Base-by-base conservation (phyloP, 139 green algal species). In the Edaphochlamys debaryana region DNA sequence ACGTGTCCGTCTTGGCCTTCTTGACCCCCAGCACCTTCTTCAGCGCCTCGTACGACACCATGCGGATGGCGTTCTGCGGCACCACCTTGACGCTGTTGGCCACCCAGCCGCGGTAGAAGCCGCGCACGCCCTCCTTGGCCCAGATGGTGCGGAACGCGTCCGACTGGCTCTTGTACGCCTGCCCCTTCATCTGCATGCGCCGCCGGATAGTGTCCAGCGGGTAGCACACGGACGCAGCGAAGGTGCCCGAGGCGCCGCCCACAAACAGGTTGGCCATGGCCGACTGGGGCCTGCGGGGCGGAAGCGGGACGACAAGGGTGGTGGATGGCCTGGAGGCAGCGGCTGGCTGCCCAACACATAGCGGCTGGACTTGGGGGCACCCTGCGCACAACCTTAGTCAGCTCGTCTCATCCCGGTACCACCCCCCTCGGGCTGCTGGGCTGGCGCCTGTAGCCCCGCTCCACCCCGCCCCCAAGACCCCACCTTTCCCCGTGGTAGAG, bases 61-160 rank as follows among this genome's bases (percentile, higher is more conserved):
- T 85, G 63, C 96, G 92, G 74, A 98, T 98, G 79, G 87, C 90
- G 78, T 97, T 98, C 81, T 98, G 94, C 0, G 96, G 96, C 60
- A 97, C 90, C 66, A 96, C 92, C 89, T 98, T 98, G 60, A 98
- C 72, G 2, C 89, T 95, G 89, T 98, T 98, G 60, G 96, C 96
- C 0, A 85, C 63, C 95, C 95, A 98, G 50, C 96, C 96, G 5
- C 92, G 79, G 87, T 98, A 99, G 80, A 99, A 98, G 19, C 96
- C 96, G 22, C 83, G 79, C 41, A 92, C 19, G 7, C 96, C 95
- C 84, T 98, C 96, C 17, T 72, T 88, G 1, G 74, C 60, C 54
- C 40, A 58, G 38, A 98, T 98, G 30, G 90, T 94, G 23, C 19
- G 36, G 38, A 98, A 85, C 0, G 94, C 95, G 74, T 96, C 74